Percentiles rank a stretch among this genome's conserved stretches.
phyloP scores from a whole-genome alignment of 2,329 filamentous ascomycete species.

The Arachnomyces sp. region DNA sequence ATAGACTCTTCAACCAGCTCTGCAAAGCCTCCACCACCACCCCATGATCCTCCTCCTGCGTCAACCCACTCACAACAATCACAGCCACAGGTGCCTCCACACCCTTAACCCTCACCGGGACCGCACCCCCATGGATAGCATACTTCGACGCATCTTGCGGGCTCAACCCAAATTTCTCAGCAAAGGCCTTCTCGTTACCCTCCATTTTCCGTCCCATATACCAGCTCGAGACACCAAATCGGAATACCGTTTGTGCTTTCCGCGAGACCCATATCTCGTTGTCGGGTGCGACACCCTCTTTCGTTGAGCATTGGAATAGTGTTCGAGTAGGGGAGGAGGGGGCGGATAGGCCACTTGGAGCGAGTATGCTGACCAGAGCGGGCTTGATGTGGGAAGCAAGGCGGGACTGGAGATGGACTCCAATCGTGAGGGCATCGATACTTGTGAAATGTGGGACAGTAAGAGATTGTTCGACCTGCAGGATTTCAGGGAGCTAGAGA shows the following conservation, averaged over 20 bases:
- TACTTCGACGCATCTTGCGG: slow-evolving; percentile 52
- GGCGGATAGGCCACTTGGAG: too few species aligned
- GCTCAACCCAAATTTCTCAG: slow-evolving; percentile 55
- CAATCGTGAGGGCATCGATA: too few species aligned
- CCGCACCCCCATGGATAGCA: slow-evolving; percentile 70
- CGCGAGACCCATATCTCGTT: slow-evolving; percentile 63
- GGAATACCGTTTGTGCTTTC: slow-evolving; percentile 64
- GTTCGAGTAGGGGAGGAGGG: slow-evolving; percentile 25
- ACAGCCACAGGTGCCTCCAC: slow-evolving; percentile 71
- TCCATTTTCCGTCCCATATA: slow-evolving; percentile 60
- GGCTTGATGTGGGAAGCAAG: slow-evolving; percentile 26
- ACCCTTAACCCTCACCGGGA: slow-evolving; percentile 63
- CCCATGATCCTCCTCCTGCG: slow-evolving; percentile 69
- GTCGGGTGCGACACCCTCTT: slow-evolving; percentile 61
- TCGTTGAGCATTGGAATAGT: slow-evolving; percentile 63
- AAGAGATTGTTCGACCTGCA: too few species aligned
- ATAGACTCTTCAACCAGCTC: slow-evolving; percentile 51
- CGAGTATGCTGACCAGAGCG: slow-evolving; percentile 36
- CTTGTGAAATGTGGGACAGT: too few species aligned
- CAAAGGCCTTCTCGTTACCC: slow-evolving; percentile 59
- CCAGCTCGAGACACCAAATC: slow-evolving; percentile 66
- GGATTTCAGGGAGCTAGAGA: too few species aligned
- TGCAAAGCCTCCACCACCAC: slow-evolving; percentile 68
- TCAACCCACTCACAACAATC: slow-evolving; percentile 67
- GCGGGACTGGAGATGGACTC: slow-evolving; percentile 30